Percentiles rank a stretch among this genome's conserved stretches.
Evolutionary conservation across 495 filamentous ascomycete genomes (phyloP).

Genomic region (Tetracladium setigerum): DNA sequence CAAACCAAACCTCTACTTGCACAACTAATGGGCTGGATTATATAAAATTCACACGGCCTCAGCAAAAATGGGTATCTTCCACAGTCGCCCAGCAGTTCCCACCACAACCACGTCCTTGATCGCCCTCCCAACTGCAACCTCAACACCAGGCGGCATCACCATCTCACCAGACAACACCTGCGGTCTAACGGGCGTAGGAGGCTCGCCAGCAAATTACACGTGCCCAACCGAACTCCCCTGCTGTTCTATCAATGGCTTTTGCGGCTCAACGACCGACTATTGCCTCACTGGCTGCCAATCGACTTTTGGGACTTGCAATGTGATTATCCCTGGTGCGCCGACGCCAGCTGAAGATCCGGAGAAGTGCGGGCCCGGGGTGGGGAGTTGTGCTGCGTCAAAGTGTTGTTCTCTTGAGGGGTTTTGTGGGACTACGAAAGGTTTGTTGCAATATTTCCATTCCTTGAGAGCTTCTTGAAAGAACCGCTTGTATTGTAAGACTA

Average conservation of each 20-base stretch:
- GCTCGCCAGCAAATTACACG: slow-evolving; percentile 7
- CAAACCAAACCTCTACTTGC: too few relatives aligned
- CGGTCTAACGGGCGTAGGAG: slow-evolving; percentile 7
- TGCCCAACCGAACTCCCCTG: slow-evolving; percentile 13
- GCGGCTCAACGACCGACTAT: slow-evolving; percentile 16
- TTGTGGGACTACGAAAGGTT: slow-evolving; percentile 6
- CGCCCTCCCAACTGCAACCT: too few relatives aligned
- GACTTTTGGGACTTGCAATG: slow-evolving; percentile 11
- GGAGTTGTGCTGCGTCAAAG: slow-evolving; percentile 46
- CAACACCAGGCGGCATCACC: neutral
- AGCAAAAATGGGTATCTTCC: too few relatives aligned
- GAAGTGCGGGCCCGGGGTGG: slow-evolving; percentile 31
- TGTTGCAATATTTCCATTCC: neutral
- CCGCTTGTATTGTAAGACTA: neutral
- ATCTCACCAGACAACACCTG: slow-evolving; percentile 16
- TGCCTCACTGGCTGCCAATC: slow-evolving; percentile 15
- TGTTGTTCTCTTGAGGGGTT: slow-evolving; percentile 62
- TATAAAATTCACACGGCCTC: too few relatives aligned
- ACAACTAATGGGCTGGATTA: too few relatives aligned
- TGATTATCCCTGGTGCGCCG: neutral
- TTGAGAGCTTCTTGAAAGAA: neutral
- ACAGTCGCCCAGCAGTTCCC: too few relatives aligned
- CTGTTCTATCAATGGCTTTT: slow-evolving; percentile 15
- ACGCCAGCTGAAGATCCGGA: slow-evolving; percentile 6
- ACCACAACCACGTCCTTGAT: too few relatives aligned